phyloP scores from a whole-genome alignment of 2,329 filamentous ascomycete genomes.

The Chaetothyriales sp. region DNA sequence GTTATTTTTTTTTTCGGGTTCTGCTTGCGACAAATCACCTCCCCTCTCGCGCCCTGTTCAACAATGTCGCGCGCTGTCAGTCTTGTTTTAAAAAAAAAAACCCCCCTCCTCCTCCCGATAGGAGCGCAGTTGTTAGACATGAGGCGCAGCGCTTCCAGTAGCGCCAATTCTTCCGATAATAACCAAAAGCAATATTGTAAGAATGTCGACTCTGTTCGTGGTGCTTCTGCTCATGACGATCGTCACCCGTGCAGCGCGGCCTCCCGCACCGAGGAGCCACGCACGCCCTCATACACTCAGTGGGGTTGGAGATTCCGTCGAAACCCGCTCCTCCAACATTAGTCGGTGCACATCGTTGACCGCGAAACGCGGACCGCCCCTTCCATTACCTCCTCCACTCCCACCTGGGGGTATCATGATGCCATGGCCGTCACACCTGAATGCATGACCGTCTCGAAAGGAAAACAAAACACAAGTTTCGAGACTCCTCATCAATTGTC shows the following conservation, averaged over 20 bases:
- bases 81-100: not conserved
- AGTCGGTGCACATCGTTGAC: not conserved
- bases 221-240: not conserved
- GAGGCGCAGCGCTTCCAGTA: not conserved
- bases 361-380: constrained; percentile 1
- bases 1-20: not conserved
- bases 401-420: constrained; percentile 18
- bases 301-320: not conserved
- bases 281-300: not conserved
- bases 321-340: not conserved
- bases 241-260: not conserved
- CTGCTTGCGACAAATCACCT: not conserved
- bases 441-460: not conserved
- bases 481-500: not conserved
- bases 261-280: not conserved
- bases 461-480: not conserved
- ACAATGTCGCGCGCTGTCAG: not conserved
- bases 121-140: not conserved
- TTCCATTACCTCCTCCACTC: constrained; percentile 17
- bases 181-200: not conserved
- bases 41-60: not conserved
- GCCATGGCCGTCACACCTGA: not conserved
- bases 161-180: not conserved
- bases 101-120: not conserved
- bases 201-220: not conserved